A percentile compares a stretch with the other conserved stretches of the same genome.
phyloP scores from a whole-genome alignment of 2,329 filamentous ascomycete species.

The Colletotrichum sp. region DNA sequence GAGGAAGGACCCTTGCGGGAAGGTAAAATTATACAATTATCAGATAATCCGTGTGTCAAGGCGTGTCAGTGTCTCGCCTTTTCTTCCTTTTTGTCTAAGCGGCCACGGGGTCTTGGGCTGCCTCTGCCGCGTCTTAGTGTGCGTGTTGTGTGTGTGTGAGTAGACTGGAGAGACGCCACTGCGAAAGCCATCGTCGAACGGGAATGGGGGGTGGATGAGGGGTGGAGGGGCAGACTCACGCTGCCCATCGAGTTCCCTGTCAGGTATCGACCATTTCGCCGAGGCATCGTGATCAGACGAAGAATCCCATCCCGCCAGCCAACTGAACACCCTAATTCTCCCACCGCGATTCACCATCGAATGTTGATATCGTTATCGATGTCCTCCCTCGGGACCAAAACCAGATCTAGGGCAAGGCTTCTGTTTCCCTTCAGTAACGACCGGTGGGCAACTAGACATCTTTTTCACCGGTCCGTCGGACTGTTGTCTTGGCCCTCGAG shows the following conservation, averaged over 20 bases:
- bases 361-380: neutral
- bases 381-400: neutral
- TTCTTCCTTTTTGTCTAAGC: neutral
- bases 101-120: neutral
- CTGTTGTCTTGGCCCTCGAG: neutral
- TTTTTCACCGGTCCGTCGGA: neutral
- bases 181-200: neutral
- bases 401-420: neutral
- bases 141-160: neutral
- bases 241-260: conserved; percentile 1
- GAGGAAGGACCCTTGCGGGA: conserved; percentile 2
- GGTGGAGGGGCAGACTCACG: neutral
- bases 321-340: neutral
- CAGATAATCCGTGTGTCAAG: neutral
- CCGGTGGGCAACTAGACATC: neutral
- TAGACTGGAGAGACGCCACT: neutral
- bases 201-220: neutral
- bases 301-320: neutral
- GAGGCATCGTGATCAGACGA: conserved; percentile 10
- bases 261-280: neutral
- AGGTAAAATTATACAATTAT: neutral
- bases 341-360: neutral
- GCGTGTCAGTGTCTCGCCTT: neutral
- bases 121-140: neutral
- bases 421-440: neutral